Evolutionary conservation across 768 basidiomycete species (phyloP).

Genomic region (Lenzites betulinus): DNA sequence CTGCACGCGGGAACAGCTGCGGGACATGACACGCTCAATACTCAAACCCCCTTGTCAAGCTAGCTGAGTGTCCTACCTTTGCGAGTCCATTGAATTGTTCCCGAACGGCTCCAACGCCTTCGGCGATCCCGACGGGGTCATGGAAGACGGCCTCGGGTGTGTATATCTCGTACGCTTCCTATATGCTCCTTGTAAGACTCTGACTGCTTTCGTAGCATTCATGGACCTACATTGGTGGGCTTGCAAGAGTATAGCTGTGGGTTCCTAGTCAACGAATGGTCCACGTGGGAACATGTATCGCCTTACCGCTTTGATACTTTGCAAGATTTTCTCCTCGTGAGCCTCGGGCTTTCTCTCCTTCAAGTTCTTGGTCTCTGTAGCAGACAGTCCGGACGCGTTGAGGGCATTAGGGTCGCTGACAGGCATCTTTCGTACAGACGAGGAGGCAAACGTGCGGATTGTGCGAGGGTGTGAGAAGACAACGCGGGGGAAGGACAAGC

Average conservation of each 20-base stretch:
- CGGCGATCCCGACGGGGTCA: slow-evolving; percentile 48
- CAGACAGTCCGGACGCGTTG: slow-evolving; percentile 44
- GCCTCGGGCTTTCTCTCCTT: slow-evolving; percentile 38
- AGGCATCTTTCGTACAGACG: slow-evolving; percentile 21
- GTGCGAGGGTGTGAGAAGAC: neutral
- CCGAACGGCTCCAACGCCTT: slow-evolving; percentile 42
- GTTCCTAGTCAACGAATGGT: neutral
- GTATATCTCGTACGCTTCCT: slow-evolving; percentile 49
- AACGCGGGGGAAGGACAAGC: neutral
- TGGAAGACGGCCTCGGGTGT: slow-evolving; percentile 45
- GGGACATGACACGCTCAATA: neutral
- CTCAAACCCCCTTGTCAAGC: too few relatives aligned
- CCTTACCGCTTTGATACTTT: slow-evolving; percentile 48
- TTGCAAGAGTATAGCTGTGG: slow-evolving; percentile 43
- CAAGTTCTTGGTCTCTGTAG: slow-evolving; percentile 40
- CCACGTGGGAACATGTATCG: slow-evolving; percentile 31
- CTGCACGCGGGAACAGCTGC: slow-evolving; percentile 46
- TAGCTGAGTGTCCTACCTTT: slow-evolving; percentile 34
- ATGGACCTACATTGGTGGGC: slow-evolving; percentile 34
- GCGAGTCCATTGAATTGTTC: slow-evolving; percentile 47
- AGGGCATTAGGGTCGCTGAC: slow-evolving; percentile 25
- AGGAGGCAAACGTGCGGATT: slow-evolving; percentile 6
- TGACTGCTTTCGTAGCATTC: neutral
- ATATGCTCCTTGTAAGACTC: neutral
- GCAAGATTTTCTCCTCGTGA: slow-evolving; percentile 40